Base-by-base conservation (phyloP, 768 basidiomycete genomes). In the Tephrocybe rancida region DNA sequence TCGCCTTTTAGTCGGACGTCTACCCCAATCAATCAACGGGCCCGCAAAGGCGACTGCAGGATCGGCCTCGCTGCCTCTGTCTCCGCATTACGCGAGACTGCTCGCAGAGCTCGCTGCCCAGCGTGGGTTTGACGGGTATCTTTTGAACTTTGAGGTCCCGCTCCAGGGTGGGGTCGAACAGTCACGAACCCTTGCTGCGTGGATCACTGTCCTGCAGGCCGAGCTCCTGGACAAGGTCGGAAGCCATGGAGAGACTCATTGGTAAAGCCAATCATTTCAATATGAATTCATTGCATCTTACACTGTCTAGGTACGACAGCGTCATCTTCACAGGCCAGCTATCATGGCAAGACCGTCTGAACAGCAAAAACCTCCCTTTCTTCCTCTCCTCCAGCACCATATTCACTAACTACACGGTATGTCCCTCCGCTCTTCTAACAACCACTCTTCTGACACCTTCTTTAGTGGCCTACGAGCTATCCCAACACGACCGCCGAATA, bases 51-150 rank as follows among this genome's bases (percentile, higher is more conserved):
- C 67, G 37, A 43, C 67, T 13, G 30, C 62, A 10, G 53, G 63
- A 3, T 55, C 65, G 5, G 51, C 63, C 13, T 69, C 75, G 3
- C 65, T 86, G 8, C 83, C 86, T 3, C 56, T 85, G 13, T 90
- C 90, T 0, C 72, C 77, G 0, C 82, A 86, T 61, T 92, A 92
- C 55, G 89, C 90, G 0, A 76, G 72, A 27, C 52, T 81, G 14
- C 76, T 94, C 8, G 90, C 91, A 0, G 77, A 85, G 22, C 73
- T 93, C 0, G 91, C 91, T 2, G 62, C 72, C 27, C 83, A 90
- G 58, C 81, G 88, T 5, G 89, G 90, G 0, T 92, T 93, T 52
- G 92, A 93, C 58, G 92, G 92, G 0, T 94, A 90, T 63, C 73
- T 94, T 16, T 77, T 94, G 30, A 93, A 94, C 63, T 80, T 93